Evolutionary conservation across 805 yeast genomes (phyloP), one percentile per base, ranked within the genome.

Genomic region (Saccharomycopsis sp.): DNA sequence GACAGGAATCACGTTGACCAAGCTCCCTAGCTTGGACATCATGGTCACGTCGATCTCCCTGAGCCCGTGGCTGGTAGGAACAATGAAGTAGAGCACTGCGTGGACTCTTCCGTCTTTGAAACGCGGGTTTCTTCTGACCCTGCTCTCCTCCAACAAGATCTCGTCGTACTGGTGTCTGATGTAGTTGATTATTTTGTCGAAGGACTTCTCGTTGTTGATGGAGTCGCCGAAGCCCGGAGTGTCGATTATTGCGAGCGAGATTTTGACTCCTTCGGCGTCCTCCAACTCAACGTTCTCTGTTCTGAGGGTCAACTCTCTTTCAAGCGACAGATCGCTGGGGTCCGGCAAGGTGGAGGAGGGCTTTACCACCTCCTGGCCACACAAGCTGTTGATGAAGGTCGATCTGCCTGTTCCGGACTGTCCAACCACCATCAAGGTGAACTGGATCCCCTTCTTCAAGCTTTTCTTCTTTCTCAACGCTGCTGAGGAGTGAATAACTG

Each of bases 391-490:
- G 69, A 91, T 89, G 66, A 91, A 86, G 3, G 97, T 91, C n/a
- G 96, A 87, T 69, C 97, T 81, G 16, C 97, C 97, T 51, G 84
- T 75, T 1, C 97, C 97, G 52, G 85, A 82, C 68, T 88, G 87
- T 50, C 97, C 97, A 57, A 89, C 85, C 44, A 89, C 84, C 92
- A 91, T 85, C 59, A 88, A 70, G 21, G 95, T 86, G 76, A 91
- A 89, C 67, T 88, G 89, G 74, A 89, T 83, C 37, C 91, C 87
- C 72, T 89, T 87, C 72, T 89, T 89, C 71, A 88, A 75, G 53
- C 84, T 86, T 75, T 89, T 89, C 69, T 88, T 82, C 74, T 88
- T 88, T 69, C 89, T 80, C 60, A 83, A 64, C 12, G 81, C 81
- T 24, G 82, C 79, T 12, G 83, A 79, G 2, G 81, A 78, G 59